phyloP scores from a whole-genome alignment of 2,329 filamentous ascomycete species.

The Fusarium sp. region DNA sequence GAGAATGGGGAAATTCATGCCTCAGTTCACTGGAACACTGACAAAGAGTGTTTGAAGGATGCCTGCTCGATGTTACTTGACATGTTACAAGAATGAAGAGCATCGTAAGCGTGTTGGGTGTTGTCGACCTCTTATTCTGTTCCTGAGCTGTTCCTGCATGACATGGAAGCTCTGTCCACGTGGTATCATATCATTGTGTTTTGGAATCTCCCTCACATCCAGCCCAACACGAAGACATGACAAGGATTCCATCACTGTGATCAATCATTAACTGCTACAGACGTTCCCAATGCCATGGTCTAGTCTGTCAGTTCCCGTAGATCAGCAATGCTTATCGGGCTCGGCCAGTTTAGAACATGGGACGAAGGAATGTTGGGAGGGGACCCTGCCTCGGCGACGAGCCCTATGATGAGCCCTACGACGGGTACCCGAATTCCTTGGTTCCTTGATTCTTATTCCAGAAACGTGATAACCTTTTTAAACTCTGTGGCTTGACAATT shows the following conservation, averaged over 20 bases:
- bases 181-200: slow-evolving; percentile 37
- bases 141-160: slow-evolving; percentile 43
- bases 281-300: slow-evolving; percentile 31
- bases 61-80: background rate
- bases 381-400: slow-evolving; percentile 35
- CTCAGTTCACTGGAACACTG: slow-evolving; percentile 7
- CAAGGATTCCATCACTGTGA: slow-evolving; percentile 23
- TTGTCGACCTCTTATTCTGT: slow-evolving; percentile 14
- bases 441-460: slow-evolving; percentile 13
- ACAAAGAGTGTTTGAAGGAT: slow-evolving; percentile 10
- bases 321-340: slow-evolving; percentile 41
- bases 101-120: slow-evolving; percentile 15
- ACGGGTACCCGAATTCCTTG: slow-evolving; percentile 33
- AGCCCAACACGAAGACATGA: background rate
- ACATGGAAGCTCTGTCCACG: slow-evolving; percentile 35
- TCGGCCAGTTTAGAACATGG: slow-evolving; percentile 31
- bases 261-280: slow-evolving; percentile 8
- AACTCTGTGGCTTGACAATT: slow-evolving; percentile 33
- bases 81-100: slow-evolving; percentile 1
- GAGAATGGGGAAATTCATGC: slow-evolving; percentile 31
- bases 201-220: slow-evolving; percentile 7
- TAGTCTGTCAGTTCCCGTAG: slow-evolving; percentile 40
- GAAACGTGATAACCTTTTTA: slow-evolving; percentile 18
- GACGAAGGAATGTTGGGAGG: slow-evolving; percentile 37
- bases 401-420: slow-evolving; percentile 22